Evolutionary conservation across 805 yeast species (phyloP).

Genomic region (Candida glaebosa): DNA sequence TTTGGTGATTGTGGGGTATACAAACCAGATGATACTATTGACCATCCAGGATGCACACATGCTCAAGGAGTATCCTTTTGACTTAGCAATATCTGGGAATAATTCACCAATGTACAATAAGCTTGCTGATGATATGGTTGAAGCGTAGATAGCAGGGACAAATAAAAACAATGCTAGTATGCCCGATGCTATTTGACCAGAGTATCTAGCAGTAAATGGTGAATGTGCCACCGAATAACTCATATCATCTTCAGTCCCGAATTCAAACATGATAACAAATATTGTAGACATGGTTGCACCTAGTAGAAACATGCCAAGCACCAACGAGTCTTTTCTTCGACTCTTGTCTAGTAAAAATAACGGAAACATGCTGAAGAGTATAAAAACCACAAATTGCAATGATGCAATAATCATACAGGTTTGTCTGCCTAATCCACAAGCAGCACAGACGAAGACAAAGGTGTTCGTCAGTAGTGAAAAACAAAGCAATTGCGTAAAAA

Average conservation of each 20-base stretch:
- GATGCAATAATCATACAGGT: conserved; percentile 24
- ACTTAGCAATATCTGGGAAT: conserved; percentile 41
- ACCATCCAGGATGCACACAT: conserved; percentile 46
- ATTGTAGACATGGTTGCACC: conserved; percentile 32
- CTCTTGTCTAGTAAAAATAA: conserved; percentile 39
- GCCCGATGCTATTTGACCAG: conserved; percentile 34
- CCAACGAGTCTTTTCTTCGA: conserved; percentile 45
- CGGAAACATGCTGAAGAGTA: conserved; percentile 43
- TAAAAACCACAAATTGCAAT: conserved; percentile 34
- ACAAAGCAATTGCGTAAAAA: conserved; percentile 44
- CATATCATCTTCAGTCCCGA: conserved; percentile 26
- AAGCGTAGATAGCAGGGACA: conserved; percentile 44
- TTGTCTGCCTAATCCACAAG: conserved; percentile 40
- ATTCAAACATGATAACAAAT: conserved; percentile 31
- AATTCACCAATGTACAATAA: conserved; percentile 51
- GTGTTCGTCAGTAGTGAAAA: conserved; percentile 43
- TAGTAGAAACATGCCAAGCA: conserved; percentile 40
- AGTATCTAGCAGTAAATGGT: conserved; percentile 7
- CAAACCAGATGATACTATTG: conserved; percentile 33
- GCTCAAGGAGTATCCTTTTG: conserved; percentile 45
- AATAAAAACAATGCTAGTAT: conserved; percentile 43
- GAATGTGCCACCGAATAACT: conserved; percentile 12
- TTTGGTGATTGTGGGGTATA: conserved; percentile 38
- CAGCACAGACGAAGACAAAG: conserved; percentile 44
- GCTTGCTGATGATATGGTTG: conserved; percentile 45